A percentile compares a stretch with the other conserved stretches of the same genome.
These are phyloP conservation scores for Pinus albicaulis DNA, from an alignment of 75 land plant species.

Conservation along the genomic window DNA sequence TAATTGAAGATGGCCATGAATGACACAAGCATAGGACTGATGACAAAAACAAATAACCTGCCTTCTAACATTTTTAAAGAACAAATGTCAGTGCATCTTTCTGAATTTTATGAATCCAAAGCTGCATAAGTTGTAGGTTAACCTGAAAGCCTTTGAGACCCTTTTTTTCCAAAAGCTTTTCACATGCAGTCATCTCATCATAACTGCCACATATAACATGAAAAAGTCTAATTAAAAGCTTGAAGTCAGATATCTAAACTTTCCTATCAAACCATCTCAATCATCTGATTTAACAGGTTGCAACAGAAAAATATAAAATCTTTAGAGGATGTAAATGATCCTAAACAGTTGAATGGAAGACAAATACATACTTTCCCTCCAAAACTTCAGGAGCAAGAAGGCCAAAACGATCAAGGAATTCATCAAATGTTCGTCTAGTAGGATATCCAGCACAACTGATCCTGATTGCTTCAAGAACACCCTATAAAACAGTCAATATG, in stretches of 20 bases:
- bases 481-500: conserved; percentile 33
- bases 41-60: background rate
- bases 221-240: background rate
- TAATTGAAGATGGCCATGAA: background rate
- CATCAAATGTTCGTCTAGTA: conserved; percentile 72
- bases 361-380: conserved; percentile 69
- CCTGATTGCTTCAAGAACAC: conserved; percentile 88
- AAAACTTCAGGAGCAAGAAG: conserved; percentile 75
- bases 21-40: background rate
- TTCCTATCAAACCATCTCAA: background rate
- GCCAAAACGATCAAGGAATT: conserved; percentile 80
- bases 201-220: conserved; percentile 38
- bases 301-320: background rate
- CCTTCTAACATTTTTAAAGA: background rate
- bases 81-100: background rate
- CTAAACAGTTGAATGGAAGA: background rate
- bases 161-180: conserved; percentile 74
- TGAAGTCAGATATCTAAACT: conserved; percentile 6
- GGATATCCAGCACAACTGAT: conserved; percentile 94
- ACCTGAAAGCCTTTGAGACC: conserved; percentile 90
- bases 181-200: conserved; percentile 87
- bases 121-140: background rate
- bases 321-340: background rate
- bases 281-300: background rate
- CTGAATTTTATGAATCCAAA: background rate